Evolutionary conservation across 2,329 filamentous ascomycete species (phyloP).

Genomic region (Penicillium crustosum): DNA sequence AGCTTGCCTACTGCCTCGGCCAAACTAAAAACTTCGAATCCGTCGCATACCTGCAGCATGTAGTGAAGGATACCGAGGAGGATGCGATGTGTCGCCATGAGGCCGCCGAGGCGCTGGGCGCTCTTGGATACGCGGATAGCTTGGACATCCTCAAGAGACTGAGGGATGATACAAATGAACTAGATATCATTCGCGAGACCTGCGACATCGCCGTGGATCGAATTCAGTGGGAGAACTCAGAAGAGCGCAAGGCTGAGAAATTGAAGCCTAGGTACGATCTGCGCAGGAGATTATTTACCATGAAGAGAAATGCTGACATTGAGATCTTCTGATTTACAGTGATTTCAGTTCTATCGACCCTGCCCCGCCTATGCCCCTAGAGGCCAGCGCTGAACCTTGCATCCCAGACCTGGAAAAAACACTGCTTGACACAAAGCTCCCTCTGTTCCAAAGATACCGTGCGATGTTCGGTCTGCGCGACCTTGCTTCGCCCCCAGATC

Average conservation of each 20-base stretch:
- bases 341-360: slow-evolving; percentile 96
- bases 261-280: slow-evolving; percentile 71
- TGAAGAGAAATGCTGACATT: slow-evolving; percentile 9
- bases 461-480: slow-evolving; percentile 98
- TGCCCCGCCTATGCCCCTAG: slow-evolving; percentile 79
- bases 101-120: slow-evolving; percentile 90
- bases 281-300: slow-evolving; percentile 8
- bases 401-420: slow-evolving; percentile 73
- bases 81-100: slow-evolving; percentile 96
- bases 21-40: slow-evolving; percentile 79
- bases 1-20: slow-evolving; percentile 93
- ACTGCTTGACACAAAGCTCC: slow-evolving; percentile 73
- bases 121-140: slow-evolving; percentile 73
- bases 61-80: slow-evolving; percentile 75
- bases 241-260: slow-evolving; percentile 69
- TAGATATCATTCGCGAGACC: slow-evolving; percentile 83
- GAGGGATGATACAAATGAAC: slow-evolving; percentile 73
- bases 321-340: slow-evolving; percentile 51
- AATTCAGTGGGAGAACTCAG: slow-evolving; percentile 87
- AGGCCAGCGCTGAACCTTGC: slow-evolving; percentile 54
- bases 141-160: slow-evolving; percentile 71
- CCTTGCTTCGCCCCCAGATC: slow-evolving; percentile 86
- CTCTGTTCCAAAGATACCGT: slow-evolving; percentile 89
- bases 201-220: slow-evolving; percentile 95
- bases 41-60: slow-evolving; percentile 68